A percentile compares a stretch with the other conserved stretches of the same genome.
phyloP scores from a whole-genome alignment of 768 basidiomycete species.

The Tylopilus felleus region DNA sequence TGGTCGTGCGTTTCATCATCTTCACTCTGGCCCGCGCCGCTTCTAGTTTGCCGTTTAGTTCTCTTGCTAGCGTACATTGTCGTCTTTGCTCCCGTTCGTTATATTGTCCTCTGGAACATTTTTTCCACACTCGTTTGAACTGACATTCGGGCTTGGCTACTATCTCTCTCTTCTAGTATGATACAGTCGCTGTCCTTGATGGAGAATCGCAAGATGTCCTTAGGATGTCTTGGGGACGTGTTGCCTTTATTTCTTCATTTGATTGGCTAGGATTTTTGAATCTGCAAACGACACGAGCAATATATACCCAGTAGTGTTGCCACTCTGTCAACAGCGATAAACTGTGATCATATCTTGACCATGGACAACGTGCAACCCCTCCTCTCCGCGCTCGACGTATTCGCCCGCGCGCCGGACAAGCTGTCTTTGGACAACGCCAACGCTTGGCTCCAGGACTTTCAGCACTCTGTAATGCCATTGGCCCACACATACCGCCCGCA shows the following conservation, averaged over 20 bases:
- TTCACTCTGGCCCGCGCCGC: constrained; percentile 31
- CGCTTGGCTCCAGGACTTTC: constrained; percentile 96
- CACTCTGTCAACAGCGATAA: constrained; percentile 33
- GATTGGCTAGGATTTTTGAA: constrained; percentile 5
- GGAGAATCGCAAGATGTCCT: constrained; percentile 23
- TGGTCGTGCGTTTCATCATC: constrained; percentile 25
- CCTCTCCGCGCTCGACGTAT: constrained; percentile 75
- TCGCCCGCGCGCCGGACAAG: constrained; percentile 79
- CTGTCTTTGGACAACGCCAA: constrained; percentile 82
- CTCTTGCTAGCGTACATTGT: constrained; percentile 43
- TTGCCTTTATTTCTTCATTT: constrained; percentile 6
- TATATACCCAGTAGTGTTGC: constrained; percentile 36
- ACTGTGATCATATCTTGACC: constrained; percentile 23
- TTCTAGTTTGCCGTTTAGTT: constrained; percentile 37
- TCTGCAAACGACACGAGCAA: constrained; percentile 20
- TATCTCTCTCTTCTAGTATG: constrained; percentile 48
- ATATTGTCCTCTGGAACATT: constrained; percentile 41
- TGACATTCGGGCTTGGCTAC: constrained; percentile 51
- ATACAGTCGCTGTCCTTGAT: constrained; percentile 40
- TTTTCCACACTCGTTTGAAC: constrained; percentile 55
- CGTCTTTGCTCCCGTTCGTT: constrained; percentile 32
- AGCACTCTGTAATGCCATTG: constrained; percentile 94
- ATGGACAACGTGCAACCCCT: constrained; percentile 74
- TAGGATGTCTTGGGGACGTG: constrained; percentile 21
- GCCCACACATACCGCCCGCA: constrained; percentile 48